Conservation (phyloP, 768 basidiomycete genomes). For the Suillus luteus region DNA sequence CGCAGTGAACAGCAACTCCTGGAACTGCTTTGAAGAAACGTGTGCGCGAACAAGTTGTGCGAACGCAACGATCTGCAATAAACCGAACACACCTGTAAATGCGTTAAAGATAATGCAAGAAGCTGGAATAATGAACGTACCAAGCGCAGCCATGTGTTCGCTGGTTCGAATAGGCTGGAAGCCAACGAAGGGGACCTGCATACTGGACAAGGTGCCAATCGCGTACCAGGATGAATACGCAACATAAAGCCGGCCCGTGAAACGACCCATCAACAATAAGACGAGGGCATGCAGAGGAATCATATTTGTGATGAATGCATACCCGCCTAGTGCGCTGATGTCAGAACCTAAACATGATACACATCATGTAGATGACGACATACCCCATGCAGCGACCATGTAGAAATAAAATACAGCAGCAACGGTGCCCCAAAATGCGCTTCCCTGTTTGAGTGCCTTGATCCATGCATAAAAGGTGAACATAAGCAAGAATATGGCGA, state of each 20-base stretch:
- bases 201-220: conserved; percentile 94
- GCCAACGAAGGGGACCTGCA: conserved; percentile 99
- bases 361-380: conserved; percentile 22
- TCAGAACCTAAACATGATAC: not conserved
- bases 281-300: conserved; percentile 96
- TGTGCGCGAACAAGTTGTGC: conserved; percentile 86
- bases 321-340: conserved; percentile 63
- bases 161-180: conserved; percentile 98
- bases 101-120: conserved; percentile 15
- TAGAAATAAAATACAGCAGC: conserved; percentile 98
- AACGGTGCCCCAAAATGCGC: conserved; percentile 85
- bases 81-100: conserved; percentile 82
- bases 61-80: conserved; percentile 95
- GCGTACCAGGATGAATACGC: conserved; percentile 98
- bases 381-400: conserved; percentile 99
- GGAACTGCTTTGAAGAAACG: conserved; percentile 91
- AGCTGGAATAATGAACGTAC: conserved; percentile 40
- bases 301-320: conserved; percentile 99
- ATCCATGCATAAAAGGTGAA: conserved; percentile 99
- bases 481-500: conserved; percentile 99
- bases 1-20: conserved; percentile 68
- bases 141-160: conserved; percentile 98
- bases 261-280: conserved; percentile 95
- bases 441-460: conserved; percentile 91
- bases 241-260: conserved; percentile 87